A percentile compares a stretch with the other conserved stretches of the same genome.
phyloP scores from a whole-genome alignment of 2,329 filamentous ascomycete genomes.

The Chaetomium sp. region DNA sequence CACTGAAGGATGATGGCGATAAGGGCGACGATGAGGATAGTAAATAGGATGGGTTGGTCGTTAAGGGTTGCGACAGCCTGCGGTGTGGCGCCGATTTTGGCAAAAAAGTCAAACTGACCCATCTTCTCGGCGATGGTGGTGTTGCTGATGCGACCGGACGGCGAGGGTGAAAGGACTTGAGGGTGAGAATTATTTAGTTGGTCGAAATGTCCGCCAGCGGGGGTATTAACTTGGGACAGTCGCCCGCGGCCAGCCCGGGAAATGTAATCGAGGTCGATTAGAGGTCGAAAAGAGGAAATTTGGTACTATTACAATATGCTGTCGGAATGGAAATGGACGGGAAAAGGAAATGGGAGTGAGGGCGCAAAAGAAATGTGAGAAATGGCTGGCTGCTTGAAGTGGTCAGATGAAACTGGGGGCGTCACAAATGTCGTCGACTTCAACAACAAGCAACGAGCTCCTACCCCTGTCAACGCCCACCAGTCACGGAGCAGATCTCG shows the following conservation, averaged over 20 bases:
- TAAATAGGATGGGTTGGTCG: conserved; percentile 55
- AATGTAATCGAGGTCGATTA: too few species aligned
- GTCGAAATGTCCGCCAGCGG: conserved; percentile 2
- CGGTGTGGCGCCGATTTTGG: conserved; percentile 49
- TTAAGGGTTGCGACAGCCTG: conserved; percentile 54
- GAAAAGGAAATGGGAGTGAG: not conserved
- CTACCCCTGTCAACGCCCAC: not conserved
- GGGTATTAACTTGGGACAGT: not conserved
- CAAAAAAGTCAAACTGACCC: conserved; percentile 53
- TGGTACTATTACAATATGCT: not conserved
- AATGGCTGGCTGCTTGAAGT: conserved; percentile 10
- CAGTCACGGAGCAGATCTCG: conserved; percentile 11
- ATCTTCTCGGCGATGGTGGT: conserved; percentile 23
- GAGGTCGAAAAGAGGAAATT: too few species aligned
- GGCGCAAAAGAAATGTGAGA: conserved; percentile 17
- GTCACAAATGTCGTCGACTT: conserved; percentile 21
- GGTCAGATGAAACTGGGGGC: conserved; percentile 26
- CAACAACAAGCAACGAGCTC: not conserved
- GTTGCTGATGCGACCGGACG: not conserved
- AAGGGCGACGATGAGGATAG: conserved; percentile 49
- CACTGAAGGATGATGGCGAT: conserved; percentile 41
- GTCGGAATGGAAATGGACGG: not conserved
- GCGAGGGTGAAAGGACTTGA: not conserved
- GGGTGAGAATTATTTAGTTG: not conserved
- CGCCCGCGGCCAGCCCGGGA: too few species aligned